Conservation (phyloP, 495 filamentous ascomycete genomes). For the Neurospora tetrasperma region DNA sequence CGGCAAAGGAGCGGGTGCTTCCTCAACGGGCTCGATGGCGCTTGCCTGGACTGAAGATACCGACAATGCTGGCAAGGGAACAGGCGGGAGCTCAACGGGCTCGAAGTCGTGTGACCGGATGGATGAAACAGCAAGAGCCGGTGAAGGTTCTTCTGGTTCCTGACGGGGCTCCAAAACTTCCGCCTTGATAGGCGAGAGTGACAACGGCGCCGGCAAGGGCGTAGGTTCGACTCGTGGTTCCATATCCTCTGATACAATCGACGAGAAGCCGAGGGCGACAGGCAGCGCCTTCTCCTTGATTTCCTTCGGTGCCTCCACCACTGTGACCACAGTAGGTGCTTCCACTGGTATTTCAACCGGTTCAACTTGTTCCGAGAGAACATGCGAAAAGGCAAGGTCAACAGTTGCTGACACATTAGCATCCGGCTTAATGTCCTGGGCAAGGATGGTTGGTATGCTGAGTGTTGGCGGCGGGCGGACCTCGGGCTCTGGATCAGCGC, state of each 20-base stretch:
- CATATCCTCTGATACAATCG: constrained; percentile 15
- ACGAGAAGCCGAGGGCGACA: constrained; percentile 12
- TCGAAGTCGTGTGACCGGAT: constrained; percentile 25
- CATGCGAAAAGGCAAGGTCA: constrained; percentile 5
- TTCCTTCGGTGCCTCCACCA: constrained; percentile 3
- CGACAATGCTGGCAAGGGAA: constrained; percentile 11
- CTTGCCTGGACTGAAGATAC: constrained; percentile 21
- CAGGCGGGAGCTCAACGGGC: constrained; percentile 12
- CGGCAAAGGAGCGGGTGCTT: constrained; percentile 4
- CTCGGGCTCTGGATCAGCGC: constrained; percentile 17
- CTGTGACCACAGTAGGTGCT: neutral
- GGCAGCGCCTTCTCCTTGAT: neutral
- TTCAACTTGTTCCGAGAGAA: constrained; percentile 11
- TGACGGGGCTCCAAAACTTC: constrained; percentile 20
- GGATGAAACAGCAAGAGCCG: constrained; percentile 21
- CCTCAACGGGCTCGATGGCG: constrained; percentile 23
- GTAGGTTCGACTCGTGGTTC: constrained; percentile 13
- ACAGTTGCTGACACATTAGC: constrained; percentile 3
- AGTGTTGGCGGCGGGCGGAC: constrained; percentile 11
- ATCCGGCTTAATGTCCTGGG: constrained; percentile 18
- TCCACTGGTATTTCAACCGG: constrained; percentile 11
- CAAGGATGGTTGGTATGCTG: constrained; percentile 20
- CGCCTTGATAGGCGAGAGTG: constrained; percentile 19
- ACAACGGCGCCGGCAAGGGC: constrained; percentile 8
- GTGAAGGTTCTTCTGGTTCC: constrained; percentile 11